These are phyloP conservation scores for Aphanoascus verrucosus DNA, from an alignment of 2,329 filamentous ascomycete species.

Conservation along the genomic window DNA sequence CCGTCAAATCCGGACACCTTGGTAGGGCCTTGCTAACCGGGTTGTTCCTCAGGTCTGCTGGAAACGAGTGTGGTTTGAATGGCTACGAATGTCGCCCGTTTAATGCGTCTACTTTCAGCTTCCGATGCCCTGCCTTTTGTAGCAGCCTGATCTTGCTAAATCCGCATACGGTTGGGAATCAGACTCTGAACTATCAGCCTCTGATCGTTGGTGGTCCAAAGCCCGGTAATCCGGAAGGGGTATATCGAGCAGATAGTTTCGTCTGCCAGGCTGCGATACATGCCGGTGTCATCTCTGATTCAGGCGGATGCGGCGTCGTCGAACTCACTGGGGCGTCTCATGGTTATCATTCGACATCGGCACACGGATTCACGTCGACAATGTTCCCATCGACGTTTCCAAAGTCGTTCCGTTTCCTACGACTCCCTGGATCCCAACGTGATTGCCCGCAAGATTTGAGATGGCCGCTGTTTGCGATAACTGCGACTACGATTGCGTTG, in stretches of 20 bases:
- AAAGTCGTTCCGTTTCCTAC: constrained; percentile 67
- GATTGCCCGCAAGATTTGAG: constrained; percentile 66
- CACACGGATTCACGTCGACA: constrained; percentile 65
- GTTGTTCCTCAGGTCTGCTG: constrained; percentile 26
- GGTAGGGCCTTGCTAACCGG: not conserved
- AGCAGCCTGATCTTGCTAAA: constrained; percentile 38
- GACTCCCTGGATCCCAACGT: constrained; percentile 40
- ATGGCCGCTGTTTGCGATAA: constrained; percentile 75
- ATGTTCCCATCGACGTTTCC: constrained; percentile 84
- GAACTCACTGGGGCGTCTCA: constrained; percentile 58
- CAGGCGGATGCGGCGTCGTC: constrained; percentile 73
- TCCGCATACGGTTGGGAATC: constrained; percentile 42
- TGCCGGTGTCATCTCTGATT: constrained; percentile 62
- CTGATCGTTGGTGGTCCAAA: constrained; percentile 44
- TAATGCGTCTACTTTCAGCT: constrained; percentile 41
- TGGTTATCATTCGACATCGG: constrained; percentile 52
- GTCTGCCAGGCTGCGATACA: constrained; percentile 79
- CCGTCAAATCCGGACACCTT: not conserved
- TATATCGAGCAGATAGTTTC: constrained; percentile 83
- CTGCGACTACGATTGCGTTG: constrained; percentile 64
- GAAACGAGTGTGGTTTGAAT: constrained; percentile 43
- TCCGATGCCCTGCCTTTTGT: constrained; percentile 49
- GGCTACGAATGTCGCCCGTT: constrained; percentile 48
- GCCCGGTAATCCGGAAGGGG: constrained; percentile 35
- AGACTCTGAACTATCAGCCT: constrained; percentile 42